A percentile compares a stretch with the other conserved stretches of the same genome.
These are phyloP conservation scores for Picochlorum sp. DNA, from an alignment of 139 green algal genomes.

Conservation along the genomic window DNA sequence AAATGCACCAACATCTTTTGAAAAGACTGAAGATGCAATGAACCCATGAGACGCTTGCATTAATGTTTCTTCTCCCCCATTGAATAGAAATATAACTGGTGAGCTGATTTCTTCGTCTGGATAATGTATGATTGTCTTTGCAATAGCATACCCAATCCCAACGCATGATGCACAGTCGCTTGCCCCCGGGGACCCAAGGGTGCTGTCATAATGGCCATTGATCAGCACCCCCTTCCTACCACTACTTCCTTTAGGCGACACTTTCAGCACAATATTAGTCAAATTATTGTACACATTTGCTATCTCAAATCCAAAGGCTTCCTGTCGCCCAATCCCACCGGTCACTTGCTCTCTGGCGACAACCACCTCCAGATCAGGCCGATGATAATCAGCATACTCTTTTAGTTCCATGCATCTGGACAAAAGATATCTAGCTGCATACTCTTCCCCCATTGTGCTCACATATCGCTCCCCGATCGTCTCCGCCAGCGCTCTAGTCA, in stretches of 20 bases:
- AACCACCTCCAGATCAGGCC: constrained; percentile 10
- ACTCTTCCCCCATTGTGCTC: constrained; percentile 12
- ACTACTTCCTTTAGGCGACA: constrained; percentile 12
- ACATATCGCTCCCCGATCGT: constrained; percentile 34
- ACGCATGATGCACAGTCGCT: constrained; percentile 41
- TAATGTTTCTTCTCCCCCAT: constrained; percentile 49
- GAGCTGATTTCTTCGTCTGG: constrained; percentile 9
- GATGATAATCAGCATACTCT: background rate
- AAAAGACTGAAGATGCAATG: constrained; percentile 13
- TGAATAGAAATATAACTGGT: constrained; percentile 56
- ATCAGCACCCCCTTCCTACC: constrained; percentile 25
- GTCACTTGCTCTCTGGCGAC: constrained; percentile 9
- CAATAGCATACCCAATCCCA: constrained; percentile 44
- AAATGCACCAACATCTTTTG: constrained; percentile 39
- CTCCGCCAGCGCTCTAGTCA: constrained; percentile 23
- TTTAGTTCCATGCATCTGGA: background rate
- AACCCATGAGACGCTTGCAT: constrained; percentile 28
- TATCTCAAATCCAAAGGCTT: constrained; percentile 31
- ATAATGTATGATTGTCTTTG: constrained; percentile 29
- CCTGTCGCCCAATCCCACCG: background rate
- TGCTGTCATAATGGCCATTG: constrained; percentile 35
- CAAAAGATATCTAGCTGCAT: constrained; percentile 15
- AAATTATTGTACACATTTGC: constrained; percentile 53
- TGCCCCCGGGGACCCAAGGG: constrained; percentile 35
- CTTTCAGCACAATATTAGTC: constrained; percentile 36